Percentiles rank a stretch among this genome's conserved stretches.
These are phyloP conservation scores for Crithidia sp. DNA, from an alignment of 208 protist genomes.

Conservation along the genomic window DNA sequence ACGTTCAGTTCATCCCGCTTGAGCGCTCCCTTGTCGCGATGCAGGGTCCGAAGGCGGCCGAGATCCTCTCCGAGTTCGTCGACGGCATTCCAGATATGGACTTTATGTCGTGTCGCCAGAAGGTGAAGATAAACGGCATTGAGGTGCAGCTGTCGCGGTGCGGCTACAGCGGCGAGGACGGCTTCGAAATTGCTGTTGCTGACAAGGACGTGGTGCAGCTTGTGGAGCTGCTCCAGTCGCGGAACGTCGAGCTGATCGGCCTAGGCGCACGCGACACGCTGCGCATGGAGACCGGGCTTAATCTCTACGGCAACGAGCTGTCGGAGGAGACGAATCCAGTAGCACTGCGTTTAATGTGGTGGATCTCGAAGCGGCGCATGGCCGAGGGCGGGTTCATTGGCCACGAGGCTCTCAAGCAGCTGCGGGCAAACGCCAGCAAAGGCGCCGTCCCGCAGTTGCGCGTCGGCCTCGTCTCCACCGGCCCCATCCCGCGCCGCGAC, in stretches of 20 bases:
- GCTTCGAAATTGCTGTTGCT: conserved; percentile 96
- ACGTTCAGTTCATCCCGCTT: conserved; percentile 88
- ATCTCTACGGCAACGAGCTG: conserved; percentile 98
- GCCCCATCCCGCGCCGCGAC: conserved; percentile 88
- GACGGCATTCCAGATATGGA: conserved; percentile 37
- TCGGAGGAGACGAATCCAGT: conserved; percentile 93
- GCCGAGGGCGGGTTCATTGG: conserved; percentile 95
- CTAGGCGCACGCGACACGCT: conserved; percentile 96
- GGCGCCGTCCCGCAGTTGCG: conserved; percentile 70
- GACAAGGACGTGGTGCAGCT: conserved; percentile 49
- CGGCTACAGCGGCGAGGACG: conserved; percentile 99
- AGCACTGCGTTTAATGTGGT: conserved; percentile 95
- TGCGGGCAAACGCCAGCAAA: conserved; percentile 39
- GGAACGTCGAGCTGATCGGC: conserved; percentile 74
- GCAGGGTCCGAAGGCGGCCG: conserved; percentile 90
- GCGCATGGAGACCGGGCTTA: conserved; percentile 97
- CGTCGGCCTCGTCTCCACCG: conserved; percentile 90
- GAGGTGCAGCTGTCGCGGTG: conserved; percentile 82
- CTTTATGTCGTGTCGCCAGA: conserved; percentile 86
- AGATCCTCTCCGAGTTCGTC: conserved; percentile 49
- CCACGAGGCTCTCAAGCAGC: conserved; percentile 72
- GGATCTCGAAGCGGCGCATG: conserved; percentile 94
- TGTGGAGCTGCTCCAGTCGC: conserved; percentile 59
- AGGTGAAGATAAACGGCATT: conserved; percentile 53
- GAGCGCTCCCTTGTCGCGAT: conserved; percentile 89